These are phyloP conservation scores for Heterobasidion occidentale DNA, from an alignment of 1,284 basidiomycete species.

Conservation along the genomic window DNA sequence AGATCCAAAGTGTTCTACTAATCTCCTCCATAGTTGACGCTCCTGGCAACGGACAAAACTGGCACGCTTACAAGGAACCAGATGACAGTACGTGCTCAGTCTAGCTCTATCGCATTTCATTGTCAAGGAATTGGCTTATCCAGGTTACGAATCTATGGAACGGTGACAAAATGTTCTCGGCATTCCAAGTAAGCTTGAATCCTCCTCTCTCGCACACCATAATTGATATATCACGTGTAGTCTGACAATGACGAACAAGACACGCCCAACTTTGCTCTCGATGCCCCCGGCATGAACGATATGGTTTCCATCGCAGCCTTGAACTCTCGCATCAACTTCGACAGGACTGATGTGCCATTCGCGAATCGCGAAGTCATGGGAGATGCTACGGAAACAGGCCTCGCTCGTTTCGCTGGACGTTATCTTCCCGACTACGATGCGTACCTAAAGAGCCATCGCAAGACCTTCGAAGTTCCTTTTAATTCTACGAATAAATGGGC, in stretches of 20 bases:
- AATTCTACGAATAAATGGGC: constrained; percentile 71
- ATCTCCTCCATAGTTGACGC: constrained; percentile 34
- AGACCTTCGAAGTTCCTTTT: constrained; percentile 65
- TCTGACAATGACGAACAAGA: constrained; percentile 59
- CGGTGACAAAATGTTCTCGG: constrained; percentile 48
- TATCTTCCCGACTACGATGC: constrained; percentile 45
- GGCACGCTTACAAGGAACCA: constrained; percentile 69
- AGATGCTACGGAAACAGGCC: constrained; percentile 63
- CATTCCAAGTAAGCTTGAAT: constrained; percentile 39
- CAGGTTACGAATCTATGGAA: constrained; percentile 60
- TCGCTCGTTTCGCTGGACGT: constrained; percentile 57
- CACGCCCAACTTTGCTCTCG: constrained; percentile 40
- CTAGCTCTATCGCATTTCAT: neutral
- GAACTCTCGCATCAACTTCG: constrained; percentile 64
- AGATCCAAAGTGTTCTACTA: neutral
- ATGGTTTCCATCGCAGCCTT: constrained; percentile 56
- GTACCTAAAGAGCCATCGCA: constrained; percentile 40
- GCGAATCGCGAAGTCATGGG: constrained; percentile 56
- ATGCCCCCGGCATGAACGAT: constrained; percentile 50
- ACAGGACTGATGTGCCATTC: constrained; percentile 54
- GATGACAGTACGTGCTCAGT: constrained; percentile 44
- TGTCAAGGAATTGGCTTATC: constrained; percentile 1
- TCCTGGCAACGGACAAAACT: constrained; percentile 70
- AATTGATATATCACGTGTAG: constrained; percentile 16
- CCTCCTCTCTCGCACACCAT: neutral